Conservation (phyloP, 768 basidiomycete genomes). For the Lentinula sp. region DNA sequence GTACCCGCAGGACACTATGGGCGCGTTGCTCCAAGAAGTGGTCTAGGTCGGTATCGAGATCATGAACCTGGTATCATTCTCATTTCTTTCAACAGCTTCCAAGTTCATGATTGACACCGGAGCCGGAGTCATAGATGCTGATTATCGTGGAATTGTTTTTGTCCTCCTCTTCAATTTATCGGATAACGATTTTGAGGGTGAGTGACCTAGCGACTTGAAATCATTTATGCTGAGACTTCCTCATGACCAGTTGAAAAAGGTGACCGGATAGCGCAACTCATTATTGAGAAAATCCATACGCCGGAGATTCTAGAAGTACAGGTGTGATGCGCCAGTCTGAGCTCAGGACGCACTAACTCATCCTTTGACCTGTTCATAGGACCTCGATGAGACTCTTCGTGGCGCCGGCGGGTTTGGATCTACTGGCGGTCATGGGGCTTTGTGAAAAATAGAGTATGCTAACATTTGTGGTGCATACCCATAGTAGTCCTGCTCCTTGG, state of each 20-base stretch:
- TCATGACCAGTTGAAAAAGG: slow-evolving; percentile 70
- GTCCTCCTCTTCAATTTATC: slow-evolving; percentile 92
- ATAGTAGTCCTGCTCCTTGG: no score
- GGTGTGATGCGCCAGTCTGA: slow-evolving; percentile 35
- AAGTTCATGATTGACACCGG: slow-evolving; percentile 99
- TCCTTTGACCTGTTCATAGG: slow-evolving; percentile 32
- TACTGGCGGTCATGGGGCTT: slow-evolving; percentile 75
- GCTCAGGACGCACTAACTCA: slow-evolving; percentile 6
- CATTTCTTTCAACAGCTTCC: slow-evolving; percentile 50
- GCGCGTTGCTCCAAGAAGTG: slow-evolving; percentile 92
- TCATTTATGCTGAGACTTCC: not conserved
- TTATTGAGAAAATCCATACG: slow-evolving; percentile 85
- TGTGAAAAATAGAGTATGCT: slow-evolving; percentile 19
- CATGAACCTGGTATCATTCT: not conserved
- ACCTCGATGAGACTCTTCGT: slow-evolving; percentile 79
- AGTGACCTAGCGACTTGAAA: slow-evolving; percentile 1
- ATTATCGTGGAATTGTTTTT: slow-evolving; percentile 89
- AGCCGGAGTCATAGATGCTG: slow-evolving; percentile 94
- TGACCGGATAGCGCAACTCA: slow-evolving; percentile 93
- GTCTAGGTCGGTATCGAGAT: slow-evolving; percentile 62
- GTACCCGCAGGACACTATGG: slow-evolving; percentile 94
- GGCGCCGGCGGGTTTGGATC: slow-evolving; percentile 91
- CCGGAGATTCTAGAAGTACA: slow-evolving; percentile 84
- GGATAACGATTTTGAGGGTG: slow-evolving; percentile 85
- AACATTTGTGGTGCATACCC: not conserved